These are phyloP conservation scores for Themeda triandra DNA, from an alignment of 176 grass and related monocot species.

Conservation along the genomic window DNA sequence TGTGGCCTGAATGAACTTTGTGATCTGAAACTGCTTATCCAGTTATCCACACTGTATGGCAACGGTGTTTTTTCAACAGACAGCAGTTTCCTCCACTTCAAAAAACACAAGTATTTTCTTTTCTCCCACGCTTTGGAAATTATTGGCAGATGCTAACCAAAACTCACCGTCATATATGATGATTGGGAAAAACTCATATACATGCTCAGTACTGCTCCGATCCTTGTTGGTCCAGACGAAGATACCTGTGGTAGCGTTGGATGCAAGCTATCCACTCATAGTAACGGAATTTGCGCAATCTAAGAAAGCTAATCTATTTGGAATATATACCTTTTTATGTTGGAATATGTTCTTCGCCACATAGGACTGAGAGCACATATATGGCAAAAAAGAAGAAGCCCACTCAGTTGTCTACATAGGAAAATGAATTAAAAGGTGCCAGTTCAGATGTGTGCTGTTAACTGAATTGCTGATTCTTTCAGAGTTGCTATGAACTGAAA, in stretches of 20 bases:
- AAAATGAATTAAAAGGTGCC: not conserved
- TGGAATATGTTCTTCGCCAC: slow-evolving; percentile 20
- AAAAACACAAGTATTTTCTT: not conserved
- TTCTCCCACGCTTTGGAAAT: not conserved
- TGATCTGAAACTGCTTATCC: not conserved
- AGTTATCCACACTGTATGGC: slow-evolving; percentile 28
- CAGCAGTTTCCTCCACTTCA: not conserved
- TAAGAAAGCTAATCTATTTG: not conserved
- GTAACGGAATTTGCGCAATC: slow-evolving; percentile 3
- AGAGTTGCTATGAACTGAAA: not conserved
- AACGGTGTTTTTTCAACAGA: not conserved
- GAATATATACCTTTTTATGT: slow-evolving; percentile 5
- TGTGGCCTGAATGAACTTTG: slow-evolving; percentile 9
- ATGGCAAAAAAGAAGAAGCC: not conserved
- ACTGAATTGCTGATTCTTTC: not conserved
- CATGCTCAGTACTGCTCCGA: not conserved
- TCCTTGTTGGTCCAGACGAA: slow-evolving; percentile 1
- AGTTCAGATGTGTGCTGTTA: not conserved
- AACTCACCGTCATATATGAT: not conserved
- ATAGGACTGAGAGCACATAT: not conserved
- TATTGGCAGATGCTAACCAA: not conserved
- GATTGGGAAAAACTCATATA: not conserved
- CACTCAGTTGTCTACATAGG: not conserved
- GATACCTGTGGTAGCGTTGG: not conserved
- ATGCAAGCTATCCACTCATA: not conserved